phyloP scores from a whole-genome alignment of 2,329 filamentous ascomycete species.

The Sarocladium brachiariae region DNA sequence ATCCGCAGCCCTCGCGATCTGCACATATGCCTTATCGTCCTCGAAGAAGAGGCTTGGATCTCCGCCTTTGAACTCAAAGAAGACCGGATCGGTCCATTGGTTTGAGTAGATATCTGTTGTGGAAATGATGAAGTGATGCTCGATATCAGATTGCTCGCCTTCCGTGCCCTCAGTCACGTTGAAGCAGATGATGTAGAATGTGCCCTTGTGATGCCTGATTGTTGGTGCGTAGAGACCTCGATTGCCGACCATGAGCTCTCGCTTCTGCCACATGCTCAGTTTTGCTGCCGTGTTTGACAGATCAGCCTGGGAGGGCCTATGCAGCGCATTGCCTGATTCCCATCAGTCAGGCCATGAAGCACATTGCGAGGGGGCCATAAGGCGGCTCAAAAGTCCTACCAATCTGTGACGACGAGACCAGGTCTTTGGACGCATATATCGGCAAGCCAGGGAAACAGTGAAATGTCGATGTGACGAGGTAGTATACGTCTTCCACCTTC shows the following conservation, averaged over 20 bases:
- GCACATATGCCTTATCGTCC: constrained; percentile 10
- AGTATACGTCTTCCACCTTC: constrained; percentile 21
- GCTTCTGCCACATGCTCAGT: constrained; percentile 5
- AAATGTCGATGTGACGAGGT: constrained; percentile 47
- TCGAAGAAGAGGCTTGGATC: constrained; percentile 37
- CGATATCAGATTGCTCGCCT: constrained; percentile 13
- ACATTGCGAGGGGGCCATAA: not conserved
- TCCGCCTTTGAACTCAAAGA: constrained; percentile 32
- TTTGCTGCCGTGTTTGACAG: constrained; percentile 3
- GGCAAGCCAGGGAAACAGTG: constrained; percentile 52
- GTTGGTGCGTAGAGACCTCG: constrained; percentile 15
- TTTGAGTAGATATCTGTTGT: constrained; percentile 17
- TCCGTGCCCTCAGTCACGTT: constrained; percentile 6
- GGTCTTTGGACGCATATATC: constrained; percentile 25
- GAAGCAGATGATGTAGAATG: constrained; percentile 17
- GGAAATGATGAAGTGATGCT: constrained; percentile 14
- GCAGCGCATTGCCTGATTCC: constrained; percentile 1
- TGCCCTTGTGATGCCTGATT: constrained; percentile 12
- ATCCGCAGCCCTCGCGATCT: not conserved
- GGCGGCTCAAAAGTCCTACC: not conserved
- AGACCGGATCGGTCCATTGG: constrained; percentile 22
- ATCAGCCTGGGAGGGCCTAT: not conserved
- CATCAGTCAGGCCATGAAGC: not conserved
- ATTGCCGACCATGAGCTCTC: constrained; percentile 18
- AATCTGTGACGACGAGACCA: constrained; percentile 20